Base-by-base conservation (phyloP, 2,329 filamentous ascomycete genomes). In the Paradendryphiella salina region DNA sequence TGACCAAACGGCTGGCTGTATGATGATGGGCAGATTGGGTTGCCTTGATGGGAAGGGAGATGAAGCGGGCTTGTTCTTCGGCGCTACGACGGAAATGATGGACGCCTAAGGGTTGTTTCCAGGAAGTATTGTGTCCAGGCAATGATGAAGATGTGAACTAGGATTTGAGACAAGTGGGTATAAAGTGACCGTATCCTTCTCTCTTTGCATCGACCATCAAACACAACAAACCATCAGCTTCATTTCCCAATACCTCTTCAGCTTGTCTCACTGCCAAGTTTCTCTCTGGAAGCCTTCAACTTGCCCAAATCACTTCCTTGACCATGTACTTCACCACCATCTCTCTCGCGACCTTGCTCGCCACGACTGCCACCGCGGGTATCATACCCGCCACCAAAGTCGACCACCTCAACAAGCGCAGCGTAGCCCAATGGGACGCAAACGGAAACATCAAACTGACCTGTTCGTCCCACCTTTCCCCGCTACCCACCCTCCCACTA, bases 381-480 rank as follows among this genome's bases (percentile, higher is more conserved):
- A 41, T 50, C 11, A 37, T 55, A 15, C 52, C 52, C 9, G 29
- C 35, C 5, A 36, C 48, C 7, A 53, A 42, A 8, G 23, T 33
- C 34, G 34, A 48, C 10, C 32, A 15, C 13, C 42, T 56, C 36
- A 44, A 26, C 32, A 53, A 50, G 18, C 46, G 53, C 21, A 36
- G 26, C 17, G 49, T 50, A 44, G 37, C 35, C n/a, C 32, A 32
- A 10, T 56, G 46, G 41, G 50, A 56, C 38, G 15, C n/a, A 4
- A 37, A 39, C 14, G 53, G 53, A 17, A 56, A 56, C 50, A 46
- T 56, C 8, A 56, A 53, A 31, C 49, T 56, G 14, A 52, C 49
- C 8, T 56, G 53, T 53, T 44, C 11, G 37, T 50, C n/a, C 28
- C 11, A 14, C 21, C 11, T 14, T 9, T 9, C 15, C 17, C 15